These are phyloP conservation scores for Flagelloscypha sp. DNA, from an alignment of 768 basidiomycete species.

Conservation along the genomic window DNA sequence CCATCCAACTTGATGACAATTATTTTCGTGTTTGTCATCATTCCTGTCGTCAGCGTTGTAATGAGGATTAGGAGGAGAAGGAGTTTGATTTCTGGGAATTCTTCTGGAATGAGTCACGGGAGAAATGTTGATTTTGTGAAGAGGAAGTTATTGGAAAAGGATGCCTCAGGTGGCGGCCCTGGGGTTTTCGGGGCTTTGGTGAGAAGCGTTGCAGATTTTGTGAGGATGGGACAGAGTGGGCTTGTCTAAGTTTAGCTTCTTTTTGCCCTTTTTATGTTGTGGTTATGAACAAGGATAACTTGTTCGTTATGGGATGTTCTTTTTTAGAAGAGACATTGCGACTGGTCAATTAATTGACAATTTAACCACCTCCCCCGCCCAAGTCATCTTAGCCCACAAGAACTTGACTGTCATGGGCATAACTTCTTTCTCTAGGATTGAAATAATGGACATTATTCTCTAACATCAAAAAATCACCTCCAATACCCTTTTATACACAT, in stretches of 20 bases:
- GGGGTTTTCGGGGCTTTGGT: constrained; percentile 44
- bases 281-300: no score
- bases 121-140: constrained; percentile 52
- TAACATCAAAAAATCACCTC: no score
- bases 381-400: no score
- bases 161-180: constrained; percentile 26
- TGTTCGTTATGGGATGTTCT: no score
- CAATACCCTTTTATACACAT: no score
- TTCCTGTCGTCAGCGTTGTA: constrained; percentile 37
- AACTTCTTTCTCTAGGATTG: no score
- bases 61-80: constrained; percentile 43
- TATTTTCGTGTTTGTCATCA: constrained; percentile 28
- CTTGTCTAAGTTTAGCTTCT: constrained; percentile 47
- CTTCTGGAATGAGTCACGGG: constrained; percentile 8
- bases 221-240: constrained; percentile 72
- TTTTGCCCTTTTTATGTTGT: no score
- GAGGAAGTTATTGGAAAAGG: constrained; percentile 39
- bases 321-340: no score
- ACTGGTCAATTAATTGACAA: no score
- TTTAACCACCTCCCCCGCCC: no score
- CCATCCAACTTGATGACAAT: constrained; percentile 41
- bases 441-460: no score
- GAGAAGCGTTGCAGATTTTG: constrained; percentile 53
- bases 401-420: no score
- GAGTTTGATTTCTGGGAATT: constrained; percentile 13